Evolutionary conservation across 495 filamentous ascomycete species (phyloP).

Genomic region (Daldinia childiae): DNA sequence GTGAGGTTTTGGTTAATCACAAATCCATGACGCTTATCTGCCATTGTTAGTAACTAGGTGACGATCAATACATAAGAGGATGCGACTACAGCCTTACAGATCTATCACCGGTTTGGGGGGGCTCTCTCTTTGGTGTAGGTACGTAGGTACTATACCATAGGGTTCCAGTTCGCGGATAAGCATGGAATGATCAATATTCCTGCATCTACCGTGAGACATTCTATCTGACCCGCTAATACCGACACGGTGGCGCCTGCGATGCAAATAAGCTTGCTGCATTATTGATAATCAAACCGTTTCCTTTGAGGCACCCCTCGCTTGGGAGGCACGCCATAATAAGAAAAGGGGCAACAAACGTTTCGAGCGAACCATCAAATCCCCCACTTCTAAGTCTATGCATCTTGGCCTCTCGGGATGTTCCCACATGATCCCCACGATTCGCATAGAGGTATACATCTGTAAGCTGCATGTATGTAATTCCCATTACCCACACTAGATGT

Average conservation of each 20-base stretch:
- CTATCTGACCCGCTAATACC: conserved; percentile 24
- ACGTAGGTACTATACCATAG: conserved; percentile 6
- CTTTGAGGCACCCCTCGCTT: conserved; percentile 4
- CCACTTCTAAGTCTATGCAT: conserved; percentile 23
- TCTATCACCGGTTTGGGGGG: conserved; percentile 5
- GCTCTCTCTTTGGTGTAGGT: conserved; percentile 4
- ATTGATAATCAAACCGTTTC: conserved; percentile 13
- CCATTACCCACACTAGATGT: conserved; percentile 9
- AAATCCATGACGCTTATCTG: conserved; percentile 31
- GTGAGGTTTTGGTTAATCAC: background rate
- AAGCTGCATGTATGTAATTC: conserved; percentile 26
- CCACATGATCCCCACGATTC: conserved; percentile 36
- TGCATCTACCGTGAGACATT: conserved; percentile 19
- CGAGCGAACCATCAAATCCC: conserved; percentile 31
- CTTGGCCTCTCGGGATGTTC: conserved; percentile 26
- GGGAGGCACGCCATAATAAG: background rate
- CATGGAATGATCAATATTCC: conserved; percentile 1
- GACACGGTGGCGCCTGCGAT: conserved; percentile 31
- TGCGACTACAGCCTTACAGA: conserved; percentile 27
- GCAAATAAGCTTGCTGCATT: conserved; percentile 16
- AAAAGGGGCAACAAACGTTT: conserved; percentile 16
- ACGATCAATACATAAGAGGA: conserved; percentile 27
- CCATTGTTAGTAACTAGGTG: conserved; percentile 12
- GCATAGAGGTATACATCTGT: conserved; percentile 12
- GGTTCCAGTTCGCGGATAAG: background rate